A percentile compares a stretch with the other conserved stretches of the same genome.
Conservation (phyloP, 1,139 yeast genomes). For the Suhomyces guaymorum region DNA sequence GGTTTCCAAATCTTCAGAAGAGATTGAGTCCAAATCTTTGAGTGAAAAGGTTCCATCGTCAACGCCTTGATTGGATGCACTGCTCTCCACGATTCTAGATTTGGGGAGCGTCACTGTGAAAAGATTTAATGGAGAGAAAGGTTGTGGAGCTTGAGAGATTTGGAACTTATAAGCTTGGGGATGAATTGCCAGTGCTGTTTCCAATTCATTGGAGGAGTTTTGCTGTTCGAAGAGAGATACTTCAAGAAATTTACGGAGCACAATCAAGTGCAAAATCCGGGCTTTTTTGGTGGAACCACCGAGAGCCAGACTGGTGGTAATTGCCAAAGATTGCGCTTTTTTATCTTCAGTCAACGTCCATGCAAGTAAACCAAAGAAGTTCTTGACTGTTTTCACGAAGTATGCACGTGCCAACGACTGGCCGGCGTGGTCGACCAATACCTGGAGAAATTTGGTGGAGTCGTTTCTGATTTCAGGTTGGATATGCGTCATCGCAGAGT, state of each 20-base stretch:
- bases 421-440: constrained; percentile 50
- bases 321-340: constrained; percentile 46
- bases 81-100: constrained; percentile 10
- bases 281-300: constrained; percentile 43
- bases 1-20: constrained; percentile 61
- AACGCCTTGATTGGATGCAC: constrained; percentile 7
- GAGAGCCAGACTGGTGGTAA: constrained; percentile 45
- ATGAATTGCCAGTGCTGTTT: constrained; percentile 29
- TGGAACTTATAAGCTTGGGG: constrained; percentile 52
- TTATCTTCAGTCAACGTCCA: constrained; percentile 56
- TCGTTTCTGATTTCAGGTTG: constrained; percentile 70
- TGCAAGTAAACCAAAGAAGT: constrained; percentile 57
- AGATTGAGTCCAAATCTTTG: constrained; percentile 34
- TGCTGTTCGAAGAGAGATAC: constrained; percentile 35
- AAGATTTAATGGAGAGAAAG: constrained; percentile 59
- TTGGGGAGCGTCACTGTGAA: constrained; percentile 42
- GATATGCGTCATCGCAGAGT: constrained; percentile 94
- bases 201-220: constrained; percentile 7
- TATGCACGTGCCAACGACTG: constrained; percentile 55
- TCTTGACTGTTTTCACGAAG: constrained; percentile 59
- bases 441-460: constrained; percentile 61
- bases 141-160: constrained; percentile 57
- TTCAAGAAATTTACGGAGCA: constrained; percentile 43
- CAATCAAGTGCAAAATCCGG: constrained; percentile 44
- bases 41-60: constrained; percentile 33